These are phyloP conservation scores for Helminthosporium solani DNA, from an alignment of 2,329 filamentous ascomycete species.

Conservation along the genomic window DNA sequence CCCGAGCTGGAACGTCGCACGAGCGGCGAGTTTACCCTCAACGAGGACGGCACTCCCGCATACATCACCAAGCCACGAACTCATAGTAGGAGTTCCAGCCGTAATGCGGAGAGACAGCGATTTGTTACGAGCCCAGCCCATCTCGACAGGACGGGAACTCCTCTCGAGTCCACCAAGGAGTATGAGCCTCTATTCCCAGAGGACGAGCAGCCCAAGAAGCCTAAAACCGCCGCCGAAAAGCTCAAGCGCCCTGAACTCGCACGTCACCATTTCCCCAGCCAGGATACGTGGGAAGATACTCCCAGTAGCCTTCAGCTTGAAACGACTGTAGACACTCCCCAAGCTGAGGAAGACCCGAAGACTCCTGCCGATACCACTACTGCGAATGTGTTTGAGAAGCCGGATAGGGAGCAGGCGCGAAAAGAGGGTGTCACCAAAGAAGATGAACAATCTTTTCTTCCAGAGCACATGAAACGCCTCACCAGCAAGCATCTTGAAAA, in stretches of 20 bases:
- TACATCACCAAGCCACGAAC: constrained; percentile 55
- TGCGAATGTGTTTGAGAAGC: constrained; percentile 45
- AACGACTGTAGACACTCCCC: constrained; percentile 82
- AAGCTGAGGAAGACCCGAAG: constrained; percentile 54
- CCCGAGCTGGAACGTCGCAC: constrained; percentile 63
- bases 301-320: constrained; percentile 77
- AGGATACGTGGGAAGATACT: constrained; percentile 96
- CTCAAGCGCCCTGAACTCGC: constrained; percentile 55
- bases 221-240: constrained; percentile 55
- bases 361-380: constrained; percentile 40
- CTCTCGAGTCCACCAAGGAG: constrained; percentile 84
- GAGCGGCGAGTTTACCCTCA: constrained; percentile 53
- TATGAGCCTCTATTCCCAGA: constrained; percentile 92
- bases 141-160: constrained; percentile 60
- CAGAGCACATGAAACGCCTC: constrained; percentile 54
- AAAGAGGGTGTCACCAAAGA: constrained; percentile 46
- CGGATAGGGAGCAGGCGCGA: constrained; percentile 53
- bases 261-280: constrained; percentile 77
- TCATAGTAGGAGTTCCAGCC: constrained; percentile 49
- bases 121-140: constrained; percentile 39
- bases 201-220: constrained; percentile 58
- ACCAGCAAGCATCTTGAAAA: constrained; percentile 61
- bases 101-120: constrained; percentile 56
- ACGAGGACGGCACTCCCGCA: constrained; percentile 37
- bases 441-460: constrained; percentile 46